Conservation (phyloP, 768 basidiomycete genomes). For the Harrya chromipes region DNA sequence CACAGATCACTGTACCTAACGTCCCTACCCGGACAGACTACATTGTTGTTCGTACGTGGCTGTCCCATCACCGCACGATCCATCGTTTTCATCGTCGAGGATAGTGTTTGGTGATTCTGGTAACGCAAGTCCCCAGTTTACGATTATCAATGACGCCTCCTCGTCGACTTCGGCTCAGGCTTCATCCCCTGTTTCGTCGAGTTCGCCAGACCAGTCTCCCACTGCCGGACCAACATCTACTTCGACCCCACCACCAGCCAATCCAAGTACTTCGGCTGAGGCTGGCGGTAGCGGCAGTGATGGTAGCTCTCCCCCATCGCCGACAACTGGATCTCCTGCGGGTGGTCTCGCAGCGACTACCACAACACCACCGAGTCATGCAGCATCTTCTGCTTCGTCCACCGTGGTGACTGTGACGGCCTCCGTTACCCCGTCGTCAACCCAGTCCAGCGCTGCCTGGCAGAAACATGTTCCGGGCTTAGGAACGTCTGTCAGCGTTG, state of each 20-base stretch:
- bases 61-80: too few species aligned
- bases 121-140: constrained; percentile 39
- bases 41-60: constrained; percentile 36
- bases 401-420: constrained; percentile 5
- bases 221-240: not conserved
- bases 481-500: constrained; percentile 13
- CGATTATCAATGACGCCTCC: constrained; percentile 56
- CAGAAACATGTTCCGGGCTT: constrained; percentile 16
- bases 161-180: constrained; percentile 26
- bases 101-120: constrained; percentile 41
- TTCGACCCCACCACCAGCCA: not conserved
- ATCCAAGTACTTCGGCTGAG: not conserved
- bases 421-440: constrained; percentile 7
- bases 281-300: not conserved
- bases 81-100: not conserved
- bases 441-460: constrained; percentile 26
- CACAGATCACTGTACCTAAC: constrained; percentile 33
- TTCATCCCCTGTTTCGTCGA: constrained; percentile 5
- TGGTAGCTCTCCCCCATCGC: not conserved
- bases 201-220: constrained; percentile 2
- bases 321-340: not conserved
- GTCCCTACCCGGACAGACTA: constrained; percentile 33
- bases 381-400: not conserved
- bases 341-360: not conserved
- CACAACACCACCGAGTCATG: not conserved